Evolutionary conservation across 768 basidiomycete species (phyloP).

Genomic region (Termitomyces sp.): DNA sequence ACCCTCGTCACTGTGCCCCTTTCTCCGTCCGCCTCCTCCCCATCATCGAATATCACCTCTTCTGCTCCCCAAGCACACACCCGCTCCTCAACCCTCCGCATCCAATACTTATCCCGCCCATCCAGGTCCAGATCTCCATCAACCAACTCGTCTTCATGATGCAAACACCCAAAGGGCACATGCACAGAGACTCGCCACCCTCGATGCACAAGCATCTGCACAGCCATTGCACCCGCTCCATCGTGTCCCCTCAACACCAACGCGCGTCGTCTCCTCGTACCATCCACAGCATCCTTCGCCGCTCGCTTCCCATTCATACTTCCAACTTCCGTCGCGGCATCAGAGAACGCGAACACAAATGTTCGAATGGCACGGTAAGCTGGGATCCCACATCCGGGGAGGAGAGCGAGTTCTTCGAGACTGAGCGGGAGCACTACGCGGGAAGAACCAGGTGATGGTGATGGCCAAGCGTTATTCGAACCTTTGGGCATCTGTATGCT

Average conservation of each 20-base stretch:
- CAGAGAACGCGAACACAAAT: constrained; percentile 44
- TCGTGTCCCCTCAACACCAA: constrained; percentile 75
- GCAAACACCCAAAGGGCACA: constrained; percentile 27
- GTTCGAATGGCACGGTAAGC: constrained; percentile 81
- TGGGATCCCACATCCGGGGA: constrained; percentile 77
- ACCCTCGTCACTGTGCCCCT: constrained; percentile 47
- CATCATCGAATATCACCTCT: constrained; percentile 71
- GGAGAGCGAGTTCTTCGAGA: constrained; percentile 73
- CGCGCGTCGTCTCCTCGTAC: constrained; percentile 27
- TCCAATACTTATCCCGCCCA: constrained; percentile 35
- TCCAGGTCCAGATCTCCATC: not conserved
- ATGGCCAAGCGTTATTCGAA: not conserved
- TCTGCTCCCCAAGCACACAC: constrained; percentile 71
- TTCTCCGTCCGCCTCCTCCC: constrained; percentile 32
- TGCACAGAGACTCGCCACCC: constrained; percentile 81
- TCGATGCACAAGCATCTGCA: constrained; percentile 67
- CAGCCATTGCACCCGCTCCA: constrained; percentile 71
- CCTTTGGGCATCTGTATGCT: not conserved
- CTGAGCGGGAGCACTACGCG: constrained; percentile 22
- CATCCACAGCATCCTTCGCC: constrained; percentile 9
- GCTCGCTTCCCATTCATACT: constrained; percentile 1
- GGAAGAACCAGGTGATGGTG: not conserved
- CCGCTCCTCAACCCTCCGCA: constrained; percentile 46
- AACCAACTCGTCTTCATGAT: constrained; percentile 6
- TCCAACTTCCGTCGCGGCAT: constrained; percentile 2